Conservation (phyloP, 805 yeast genomes). For the Ogataea trehaloabstinens region DNA sequence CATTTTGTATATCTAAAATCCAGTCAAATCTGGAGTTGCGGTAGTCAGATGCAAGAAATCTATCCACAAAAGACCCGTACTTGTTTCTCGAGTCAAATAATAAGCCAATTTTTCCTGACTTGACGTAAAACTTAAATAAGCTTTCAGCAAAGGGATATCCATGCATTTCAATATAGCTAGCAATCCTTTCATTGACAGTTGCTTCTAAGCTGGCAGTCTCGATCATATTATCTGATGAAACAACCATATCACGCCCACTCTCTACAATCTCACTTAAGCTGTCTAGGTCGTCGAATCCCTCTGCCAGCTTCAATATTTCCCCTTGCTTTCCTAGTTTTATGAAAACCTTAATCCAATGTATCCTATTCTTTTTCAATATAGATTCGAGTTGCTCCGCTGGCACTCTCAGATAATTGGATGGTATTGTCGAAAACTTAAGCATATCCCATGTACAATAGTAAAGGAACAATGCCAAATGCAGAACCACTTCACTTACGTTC, state of each 20-base stretch:
- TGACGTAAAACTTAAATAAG: constrained; percentile 58
- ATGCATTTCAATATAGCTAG: constrained; percentile 54
- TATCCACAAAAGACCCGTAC: constrained; percentile 45
- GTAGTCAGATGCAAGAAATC: constrained; percentile 48
- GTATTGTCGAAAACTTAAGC: constrained; percentile 3
- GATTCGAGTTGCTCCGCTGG: constrained; percentile 1
- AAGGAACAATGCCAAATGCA: constrained; percentile 22
- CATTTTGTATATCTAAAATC: constrained; percentile 61
- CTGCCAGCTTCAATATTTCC: constrained; percentile 62
- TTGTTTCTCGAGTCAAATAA: constrained; percentile 58
- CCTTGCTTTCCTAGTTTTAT: constrained; percentile 47
- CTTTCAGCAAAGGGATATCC: constrained; percentile 68
- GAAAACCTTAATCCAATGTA: constrained; percentile 59
- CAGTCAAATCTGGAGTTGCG: constrained; percentile 59
- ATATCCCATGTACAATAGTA: constrained; percentile 23
- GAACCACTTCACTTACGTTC: constrained; percentile 15
- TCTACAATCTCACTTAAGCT: constrained; percentile 58
- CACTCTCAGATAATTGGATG: not conserved
- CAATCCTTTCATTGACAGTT: constrained; percentile 32
- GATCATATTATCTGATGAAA: constrained; percentile 35
- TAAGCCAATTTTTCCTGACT: constrained; percentile 47
- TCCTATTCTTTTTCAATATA: constrained; percentile 21
- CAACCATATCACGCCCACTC: constrained; percentile 35
- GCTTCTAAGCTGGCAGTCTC: constrained; percentile 17
- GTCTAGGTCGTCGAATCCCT: constrained; percentile 60